A percentile compares a stretch with the other conserved stretches of the same genome.
Conservation (phyloP, 2,329 filamentous ascomycete genomes). For the Eurotiales sp. region DNA sequence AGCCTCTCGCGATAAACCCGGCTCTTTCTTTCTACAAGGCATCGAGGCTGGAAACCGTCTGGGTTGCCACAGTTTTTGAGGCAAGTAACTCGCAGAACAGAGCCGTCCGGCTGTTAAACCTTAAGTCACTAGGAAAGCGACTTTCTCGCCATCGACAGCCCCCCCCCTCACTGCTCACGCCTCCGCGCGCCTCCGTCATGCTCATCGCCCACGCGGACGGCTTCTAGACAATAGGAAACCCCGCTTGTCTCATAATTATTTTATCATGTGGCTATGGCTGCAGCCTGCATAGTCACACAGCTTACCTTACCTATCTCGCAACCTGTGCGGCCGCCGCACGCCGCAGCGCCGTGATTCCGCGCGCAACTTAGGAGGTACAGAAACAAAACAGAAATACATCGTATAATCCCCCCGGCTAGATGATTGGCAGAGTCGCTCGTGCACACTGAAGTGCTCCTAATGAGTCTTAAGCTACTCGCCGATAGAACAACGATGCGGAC, state of each 20-base stretch:
- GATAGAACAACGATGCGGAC: constrained; percentile 5
- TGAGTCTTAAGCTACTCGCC: constrained; percentile 5
- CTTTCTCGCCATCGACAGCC: constrained; percentile 3
- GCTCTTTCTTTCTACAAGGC: too few relatives aligned
- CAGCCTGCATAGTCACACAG: constrained; percentile 2
- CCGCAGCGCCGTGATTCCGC: constrained; percentile 1
- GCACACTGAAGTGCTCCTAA: background rate
- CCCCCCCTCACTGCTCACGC: constrained; percentile 3
- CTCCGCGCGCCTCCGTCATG: constrained; percentile 13
- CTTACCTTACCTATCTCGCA: background rate
- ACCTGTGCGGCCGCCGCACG: background rate
- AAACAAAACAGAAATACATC: too few relatives aligned
- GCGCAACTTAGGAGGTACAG: too few relatives aligned
- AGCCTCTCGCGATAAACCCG: constrained; percentile 1
- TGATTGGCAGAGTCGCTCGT: constrained; percentile 2
- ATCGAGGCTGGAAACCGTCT: too few relatives aligned
- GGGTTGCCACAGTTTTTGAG: too few relatives aligned
- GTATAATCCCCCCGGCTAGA: background rate
- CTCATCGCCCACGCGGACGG: constrained; percentile 3
- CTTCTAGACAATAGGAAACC: constrained; percentile 1
- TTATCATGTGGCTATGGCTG: constrained; percentile 14
- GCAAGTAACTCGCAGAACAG: too few relatives aligned
- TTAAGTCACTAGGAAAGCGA: background rate
- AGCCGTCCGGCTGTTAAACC: background rate
- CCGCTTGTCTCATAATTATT: constrained; percentile 2